phyloP scores from a whole-genome alignment of 768 basidiomycete species.

The Antrodiella citrinella region DNA sequence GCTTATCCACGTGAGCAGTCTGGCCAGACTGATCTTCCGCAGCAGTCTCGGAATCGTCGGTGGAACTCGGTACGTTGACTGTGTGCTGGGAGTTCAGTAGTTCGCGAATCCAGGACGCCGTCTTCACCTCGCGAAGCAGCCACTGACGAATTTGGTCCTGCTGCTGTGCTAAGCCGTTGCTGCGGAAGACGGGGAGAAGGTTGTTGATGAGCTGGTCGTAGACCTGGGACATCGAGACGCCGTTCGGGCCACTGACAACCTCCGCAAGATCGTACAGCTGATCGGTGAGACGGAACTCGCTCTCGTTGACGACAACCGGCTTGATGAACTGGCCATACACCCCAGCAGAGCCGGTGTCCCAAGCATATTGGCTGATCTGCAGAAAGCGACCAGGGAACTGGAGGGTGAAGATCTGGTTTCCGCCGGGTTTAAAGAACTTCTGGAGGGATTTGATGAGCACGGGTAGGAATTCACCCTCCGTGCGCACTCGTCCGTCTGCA shows the following conservation, averaged over 20 bases:
- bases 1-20: neutral
- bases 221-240: slow-evolving; percentile 19
- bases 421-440: slow-evolving; percentile 17
- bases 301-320: slow-evolving; percentile 22
- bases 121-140: slow-evolving; percentile 19
- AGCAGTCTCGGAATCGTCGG: neutral
- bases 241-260: slow-evolving; percentile 20
- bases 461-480: neutral
- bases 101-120: slow-evolving; percentile 16
- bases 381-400: slow-evolving; percentile 23
- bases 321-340: slow-evolving; percentile 23
- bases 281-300: slow-evolving; percentile 23
- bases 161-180: slow-evolving; percentile 14
- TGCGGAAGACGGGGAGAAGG: slow-evolving; percentile 17
- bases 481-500: neutral
- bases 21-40: neutral
- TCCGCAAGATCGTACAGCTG: slow-evolving; percentile 19
- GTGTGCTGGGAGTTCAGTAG: slow-evolving; percentile 13
- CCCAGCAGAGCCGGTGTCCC: slow-evolving; percentile 18
- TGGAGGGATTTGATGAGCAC: neutral
- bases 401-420: slow-evolving; percentile 20
- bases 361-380: slow-evolving; percentile 18
- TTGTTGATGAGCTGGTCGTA: slow-evolving; percentile 24
- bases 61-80: neutral
- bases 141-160: slow-evolving; percentile 21